These are phyloP conservation scores for Penicillium frequentans DNA, from an alignment of 2,329 filamentous ascomycete species.

Conservation along the genomic window DNA sequence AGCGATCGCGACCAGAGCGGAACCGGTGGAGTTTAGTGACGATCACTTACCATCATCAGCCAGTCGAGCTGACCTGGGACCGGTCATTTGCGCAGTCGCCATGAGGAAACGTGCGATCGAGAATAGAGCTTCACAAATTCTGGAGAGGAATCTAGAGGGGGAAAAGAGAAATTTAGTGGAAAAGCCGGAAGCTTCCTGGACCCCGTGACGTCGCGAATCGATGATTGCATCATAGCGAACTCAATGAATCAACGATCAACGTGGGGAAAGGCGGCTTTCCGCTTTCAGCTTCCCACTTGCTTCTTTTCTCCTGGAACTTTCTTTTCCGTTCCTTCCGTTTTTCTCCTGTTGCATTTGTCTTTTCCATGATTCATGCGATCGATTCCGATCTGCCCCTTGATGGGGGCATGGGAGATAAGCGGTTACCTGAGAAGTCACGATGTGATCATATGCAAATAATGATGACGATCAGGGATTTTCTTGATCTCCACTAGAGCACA, in stretches of 20 bases:
- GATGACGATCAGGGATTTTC: background rate
- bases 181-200: constrained; percentile 24
- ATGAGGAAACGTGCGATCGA: constrained; percentile 13
- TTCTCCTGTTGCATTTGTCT: background rate
- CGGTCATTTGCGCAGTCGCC: constrained; percentile 34
- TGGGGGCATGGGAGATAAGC: background rate
- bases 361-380: background rate
- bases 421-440: background rate
- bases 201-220: constrained; percentile 32
- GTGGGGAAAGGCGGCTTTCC: background rate
- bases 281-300: background rate
- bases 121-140: background rate
- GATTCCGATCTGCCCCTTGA: background rate
- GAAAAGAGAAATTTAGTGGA: constrained; percentile 4
- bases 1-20: background rate
- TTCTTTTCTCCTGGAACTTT: background rate
- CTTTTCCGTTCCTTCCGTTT: background rate
- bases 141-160: constrained; percentile 3
- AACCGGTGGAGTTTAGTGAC: constrained; percentile 5
- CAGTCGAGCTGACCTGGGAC: constrained; percentile 29
- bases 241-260: constrained; percentile 21
- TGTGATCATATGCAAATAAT: constrained; percentile 1
- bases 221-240: constrained; percentile 25
- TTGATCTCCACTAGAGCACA: background rate
- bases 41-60: constrained; percentile 36